Conservation (phyloP, 2,329 filamentous ascomycete species). For the Fusarium equiseti region DNA sequence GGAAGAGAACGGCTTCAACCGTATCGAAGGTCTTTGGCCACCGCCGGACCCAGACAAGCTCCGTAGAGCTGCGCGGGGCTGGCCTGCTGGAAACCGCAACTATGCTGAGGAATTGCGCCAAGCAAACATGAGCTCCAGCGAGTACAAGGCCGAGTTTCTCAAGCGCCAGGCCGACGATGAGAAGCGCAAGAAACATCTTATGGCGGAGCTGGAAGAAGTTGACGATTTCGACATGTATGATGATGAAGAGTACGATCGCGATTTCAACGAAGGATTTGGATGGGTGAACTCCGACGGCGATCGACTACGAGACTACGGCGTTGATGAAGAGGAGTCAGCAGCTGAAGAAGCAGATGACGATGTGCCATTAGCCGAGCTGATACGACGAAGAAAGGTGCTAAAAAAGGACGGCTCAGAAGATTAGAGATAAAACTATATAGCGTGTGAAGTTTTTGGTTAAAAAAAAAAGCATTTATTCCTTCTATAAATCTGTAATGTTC, state of each 20-base stretch:
- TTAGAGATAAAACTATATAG: slow-evolving; percentile 41
- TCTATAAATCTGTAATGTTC: slow-evolving; percentile 33
- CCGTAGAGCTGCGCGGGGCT: slow-evolving; percentile 56
- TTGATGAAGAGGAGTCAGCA: slow-evolving; percentile 76
- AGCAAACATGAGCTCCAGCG: slow-evolving; percentile 55
- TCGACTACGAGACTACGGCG: slow-evolving; percentile 79
- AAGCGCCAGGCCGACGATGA: slow-evolving; percentile 63
- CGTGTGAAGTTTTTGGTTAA: slow-evolving; percentile 20
- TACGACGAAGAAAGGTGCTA: slow-evolving; percentile 65
- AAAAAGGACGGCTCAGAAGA: slow-evolving; percentile 51
- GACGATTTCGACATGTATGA: slow-evolving; percentile 69
- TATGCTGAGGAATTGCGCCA: slow-evolving; percentile 51
- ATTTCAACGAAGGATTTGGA: slow-evolving; percentile 54
- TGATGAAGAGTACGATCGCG: slow-evolving; percentile 66
- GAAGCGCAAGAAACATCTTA: slow-evolving; percentile 55
- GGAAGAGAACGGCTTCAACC: slow-evolving; percentile 83
- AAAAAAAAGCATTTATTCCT: slow-evolving; percentile 27
- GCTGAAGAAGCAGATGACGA: slow-evolving; percentile 62
- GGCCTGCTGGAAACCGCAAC: slow-evolving; percentile 56
- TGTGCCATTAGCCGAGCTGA: slow-evolving; percentile 76
- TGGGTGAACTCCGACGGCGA: slow-evolving; percentile 85
- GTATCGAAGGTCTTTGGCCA: slow-evolving; percentile 70
- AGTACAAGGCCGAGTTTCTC: slow-evolving; percentile 63
- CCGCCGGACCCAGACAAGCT: slow-evolving; percentile 72
- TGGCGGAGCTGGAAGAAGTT: slow-evolving; percentile 65